Conservation (phyloP, 108 stramenopile species). For the Mayamaea pseudoterrestris region DNA sequence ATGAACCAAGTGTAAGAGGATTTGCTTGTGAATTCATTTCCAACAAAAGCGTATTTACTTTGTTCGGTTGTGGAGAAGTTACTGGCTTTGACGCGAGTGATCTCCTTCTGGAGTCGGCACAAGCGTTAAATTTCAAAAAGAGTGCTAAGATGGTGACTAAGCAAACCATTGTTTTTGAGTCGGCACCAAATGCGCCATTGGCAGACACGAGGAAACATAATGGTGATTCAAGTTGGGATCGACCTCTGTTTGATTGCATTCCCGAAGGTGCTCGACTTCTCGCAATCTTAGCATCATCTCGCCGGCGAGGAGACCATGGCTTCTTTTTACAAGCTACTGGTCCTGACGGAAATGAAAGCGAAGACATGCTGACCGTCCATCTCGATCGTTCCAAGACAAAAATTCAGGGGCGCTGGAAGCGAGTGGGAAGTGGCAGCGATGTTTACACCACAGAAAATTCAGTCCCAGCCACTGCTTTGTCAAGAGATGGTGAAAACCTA, state of each 20-base stretch:
- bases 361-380: not conserved
- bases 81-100: too few species aligned
- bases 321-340: constrained; percentile 54
- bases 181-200: too few species aligned
- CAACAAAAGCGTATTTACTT: too few species aligned
- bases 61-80: too few species aligned
- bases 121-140: too few species aligned
- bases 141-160: too few species aligned
- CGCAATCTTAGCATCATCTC: constrained; percentile 49
- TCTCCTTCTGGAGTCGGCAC: too few species aligned
- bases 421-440: constrained; percentile 5
- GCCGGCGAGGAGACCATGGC: constrained; percentile 16
- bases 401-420: constrained; percentile 13
- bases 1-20: too few species aligned
- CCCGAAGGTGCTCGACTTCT: constrained; percentile 66
- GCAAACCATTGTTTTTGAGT: too few species aligned
- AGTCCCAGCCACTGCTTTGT: constrained; percentile 19
- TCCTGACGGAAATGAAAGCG: constrained; percentile 22
- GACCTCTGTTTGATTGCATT: constrained; percentile 43
- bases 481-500: constrained; percentile 2
- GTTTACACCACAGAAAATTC: constrained; percentile 25
- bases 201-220: too few species aligned
- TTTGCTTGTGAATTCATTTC: too few species aligned
- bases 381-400: not conserved
- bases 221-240: constrained; percentile 16